Percentiles rank a stretch among this genome's conserved stretches.
Conservation (phyloP, 306 rosid genomes). For the Vigna mungo region DNA sequence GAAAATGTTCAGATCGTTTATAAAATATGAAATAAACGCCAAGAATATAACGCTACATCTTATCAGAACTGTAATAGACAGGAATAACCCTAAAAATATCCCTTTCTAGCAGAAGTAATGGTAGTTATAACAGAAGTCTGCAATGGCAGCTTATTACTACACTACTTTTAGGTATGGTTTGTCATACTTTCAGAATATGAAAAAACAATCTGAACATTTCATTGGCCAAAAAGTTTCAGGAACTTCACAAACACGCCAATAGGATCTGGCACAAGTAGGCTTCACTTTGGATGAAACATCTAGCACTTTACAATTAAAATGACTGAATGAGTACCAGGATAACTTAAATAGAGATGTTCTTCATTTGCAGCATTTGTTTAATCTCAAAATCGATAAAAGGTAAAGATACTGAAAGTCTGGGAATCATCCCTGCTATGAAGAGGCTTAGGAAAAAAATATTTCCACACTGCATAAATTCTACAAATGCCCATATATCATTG, state of each 20-base stretch:
- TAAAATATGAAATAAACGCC: slow-evolving; percentile 9
- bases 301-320: slow-evolving; percentile 9
- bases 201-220: not conserved
- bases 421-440: not conserved
- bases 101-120: not conserved
- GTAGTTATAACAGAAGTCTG: not conserved
- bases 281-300: not conserved
- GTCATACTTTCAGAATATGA: slow-evolving; percentile 1
- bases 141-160: not conserved
- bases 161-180: not conserved
- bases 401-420: not conserved
- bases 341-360: not conserved
- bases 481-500: not conserved
- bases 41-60: not conserved
- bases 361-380: not conserved
- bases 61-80: not conserved
- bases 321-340: slow-evolving; percentile 7
- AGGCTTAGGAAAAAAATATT: not conserved
- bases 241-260: not conserved
- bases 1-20: slow-evolving; percentile 1
- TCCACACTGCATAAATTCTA: not conserved
- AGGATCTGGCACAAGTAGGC: not conserved
- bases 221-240: not conserved
- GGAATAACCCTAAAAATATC: not conserved
- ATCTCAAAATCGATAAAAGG: not conserved